phyloP scores from a whole-genome alignment of 805 yeast genomes.

The Ogataea trehaloabstinens region DNA sequence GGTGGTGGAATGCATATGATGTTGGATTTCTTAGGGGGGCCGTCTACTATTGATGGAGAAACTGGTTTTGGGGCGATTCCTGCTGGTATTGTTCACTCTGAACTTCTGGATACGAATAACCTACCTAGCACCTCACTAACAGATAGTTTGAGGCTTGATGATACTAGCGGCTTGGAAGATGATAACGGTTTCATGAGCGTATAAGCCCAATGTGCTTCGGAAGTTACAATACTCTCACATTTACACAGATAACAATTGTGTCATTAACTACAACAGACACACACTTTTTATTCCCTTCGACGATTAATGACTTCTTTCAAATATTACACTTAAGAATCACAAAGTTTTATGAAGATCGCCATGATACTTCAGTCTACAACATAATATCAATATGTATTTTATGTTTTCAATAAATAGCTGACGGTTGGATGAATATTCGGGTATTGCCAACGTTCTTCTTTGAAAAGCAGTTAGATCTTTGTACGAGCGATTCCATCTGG shows the following conservation, averaged over 20 bases:
- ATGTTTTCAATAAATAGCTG: too few relatives aligned
- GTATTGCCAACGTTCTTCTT: not conserved
- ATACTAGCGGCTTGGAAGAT: slow-evolving; percentile 49
- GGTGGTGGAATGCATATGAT: slow-evolving; percentile 93
- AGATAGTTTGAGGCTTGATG: slow-evolving; percentile 49
- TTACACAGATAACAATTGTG: too few relatives aligned
- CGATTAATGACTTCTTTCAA: too few relatives aligned
- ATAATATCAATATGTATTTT: too few relatives aligned
- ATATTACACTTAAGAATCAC: too few relatives aligned
- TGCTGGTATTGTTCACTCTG: slow-evolving; percentile 41
- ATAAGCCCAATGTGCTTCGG: too few relatives aligned
- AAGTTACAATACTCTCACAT: too few relatives aligned
- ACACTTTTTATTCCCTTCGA: too few relatives aligned
- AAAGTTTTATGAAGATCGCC: too few relatives aligned
- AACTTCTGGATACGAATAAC: slow-evolving; percentile 52
- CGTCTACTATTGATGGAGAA: slow-evolving; percentile 34
- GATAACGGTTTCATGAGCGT: slow-evolving; percentile 35
- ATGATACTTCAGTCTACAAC: too few relatives aligned
- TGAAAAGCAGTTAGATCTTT: slow-evolving; percentile 18
- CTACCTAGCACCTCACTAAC: slow-evolving; percentile 49
- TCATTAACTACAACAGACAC: too few relatives aligned
- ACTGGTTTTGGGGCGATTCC: slow-evolving; percentile 42
- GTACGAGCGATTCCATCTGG: slow-evolving; percentile 31
- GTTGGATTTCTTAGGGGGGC: slow-evolving; percentile 81
- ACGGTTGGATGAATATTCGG: not conserved